These are phyloP conservation scores for Fraxinus albicans DNA, from an alignment of 305 asterid species.

Conservation along the genomic window DNA sequence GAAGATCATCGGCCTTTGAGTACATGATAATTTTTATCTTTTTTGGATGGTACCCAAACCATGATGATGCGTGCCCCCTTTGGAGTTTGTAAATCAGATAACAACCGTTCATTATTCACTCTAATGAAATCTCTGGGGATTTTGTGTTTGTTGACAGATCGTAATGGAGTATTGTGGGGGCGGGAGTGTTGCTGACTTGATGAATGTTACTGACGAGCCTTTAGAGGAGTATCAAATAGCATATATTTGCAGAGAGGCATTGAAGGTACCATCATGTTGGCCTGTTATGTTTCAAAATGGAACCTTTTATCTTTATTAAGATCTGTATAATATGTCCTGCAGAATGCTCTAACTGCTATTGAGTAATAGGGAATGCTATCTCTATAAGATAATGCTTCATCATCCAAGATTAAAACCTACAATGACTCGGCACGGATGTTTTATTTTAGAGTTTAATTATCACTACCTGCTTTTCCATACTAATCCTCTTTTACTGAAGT, in stretches of 20 bases:
- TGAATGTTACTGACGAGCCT: conserved; percentile 85
- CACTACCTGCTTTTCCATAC: conserved; percentile 7
- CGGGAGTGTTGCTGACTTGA: conserved; percentile 97
- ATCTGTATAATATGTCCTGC: neutral
- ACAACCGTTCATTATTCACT: conserved; percentile 17
- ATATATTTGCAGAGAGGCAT: conserved; percentile 84
- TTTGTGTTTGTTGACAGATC: conserved; percentile 61
- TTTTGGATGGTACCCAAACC: conserved; percentile 9
- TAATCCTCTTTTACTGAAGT: neutral
- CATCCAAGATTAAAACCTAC: neutral
- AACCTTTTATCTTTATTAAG: conserved; percentile 4
- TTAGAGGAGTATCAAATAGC: conserved; percentile 95
- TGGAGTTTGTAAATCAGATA: conserved; percentile 14
- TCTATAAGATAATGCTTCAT: neutral
- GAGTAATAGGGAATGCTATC: neutral
- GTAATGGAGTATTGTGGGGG: conserved; percentile 99
- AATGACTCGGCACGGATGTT: neutral
- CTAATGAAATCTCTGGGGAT: conserved; percentile 22
- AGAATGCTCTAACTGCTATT: neutral
- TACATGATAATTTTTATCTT: neutral
- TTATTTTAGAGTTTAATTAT: conserved; percentile 15
- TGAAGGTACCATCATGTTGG: conserved; percentile 61
- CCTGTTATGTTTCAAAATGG: conserved; percentile 19
- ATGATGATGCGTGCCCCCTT: neutral
- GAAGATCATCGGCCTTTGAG: conserved; percentile 24